Evolutionary conservation across 345 rosid species (phyloP).

Genomic region (Microthlaspi erraticum): DNA sequence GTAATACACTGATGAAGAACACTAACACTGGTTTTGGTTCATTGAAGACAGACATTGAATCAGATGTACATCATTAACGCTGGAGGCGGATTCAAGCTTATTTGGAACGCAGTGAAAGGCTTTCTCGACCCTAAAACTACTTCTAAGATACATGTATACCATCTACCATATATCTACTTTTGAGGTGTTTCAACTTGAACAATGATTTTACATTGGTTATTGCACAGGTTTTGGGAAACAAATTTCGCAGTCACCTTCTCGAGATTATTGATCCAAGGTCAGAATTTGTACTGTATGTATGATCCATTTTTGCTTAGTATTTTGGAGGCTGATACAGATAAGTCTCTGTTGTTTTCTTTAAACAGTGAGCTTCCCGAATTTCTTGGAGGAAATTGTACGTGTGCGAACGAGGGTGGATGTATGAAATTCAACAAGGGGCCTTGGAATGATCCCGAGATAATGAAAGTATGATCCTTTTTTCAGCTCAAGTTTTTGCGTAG

Average conservation of each 20-base stretch:
- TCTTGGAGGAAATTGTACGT: slow-evolving; percentile 91
- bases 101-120: slow-evolving; percentile 86
- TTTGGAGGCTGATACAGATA: slow-evolving; percentile 26
- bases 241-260: slow-evolving; percentile 68
- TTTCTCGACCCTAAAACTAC: slow-evolving; percentile 96
- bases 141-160: slow-evolving; percentile 79
- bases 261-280: slow-evolving; percentile 87
- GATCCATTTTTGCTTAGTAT: not conserved
- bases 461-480: slow-evolving; percentile 64
- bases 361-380: slow-evolving; percentile 93
- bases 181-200: slow-evolving; percentile 35
- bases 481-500: slow-evolving; percentile 2
- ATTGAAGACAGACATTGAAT: slow-evolving; percentile 76
- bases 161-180: slow-evolving; percentile 4
- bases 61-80: slow-evolving; percentile 94
- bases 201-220: slow-evolving; percentile 31
- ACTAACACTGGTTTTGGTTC: slow-evolving; percentile 43
- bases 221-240: slow-evolving; percentile 81
- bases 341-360: slow-evolving; percentile 11
- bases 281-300: slow-evolving; percentile 30
- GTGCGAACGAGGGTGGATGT: slow-evolving; percentile 84
- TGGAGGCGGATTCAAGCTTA: slow-evolving; percentile 81
- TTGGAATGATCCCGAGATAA: slow-evolving; percentile 84
- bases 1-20: slow-evolving; percentile 25
- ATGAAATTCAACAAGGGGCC: slow-evolving; percentile 86